Percentiles rank a stretch among this genome's conserved stretches.
Evolutionary conservation across 768 basidiomycete genomes (phyloP).

Genomic region (Botryobasidium botryosum): DNA sequence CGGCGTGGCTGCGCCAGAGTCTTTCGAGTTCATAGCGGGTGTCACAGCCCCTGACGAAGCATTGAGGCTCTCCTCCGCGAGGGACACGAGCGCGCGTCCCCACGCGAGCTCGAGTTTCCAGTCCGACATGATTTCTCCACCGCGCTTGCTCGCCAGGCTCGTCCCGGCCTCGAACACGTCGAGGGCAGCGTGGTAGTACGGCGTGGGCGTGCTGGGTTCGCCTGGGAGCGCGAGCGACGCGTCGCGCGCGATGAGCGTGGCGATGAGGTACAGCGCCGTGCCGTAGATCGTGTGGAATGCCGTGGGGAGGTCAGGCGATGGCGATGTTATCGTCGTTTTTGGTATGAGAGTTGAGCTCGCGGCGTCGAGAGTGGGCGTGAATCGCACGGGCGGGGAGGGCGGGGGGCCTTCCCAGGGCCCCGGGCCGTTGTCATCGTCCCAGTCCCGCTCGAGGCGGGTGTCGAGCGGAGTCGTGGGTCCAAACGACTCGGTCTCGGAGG

Average conservation of each 20-base stretch:
- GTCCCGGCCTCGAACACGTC: constrained; percentile 55
- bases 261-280: constrained; percentile 45
- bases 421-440: too few species aligned
- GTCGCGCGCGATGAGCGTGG: constrained; percentile 39
- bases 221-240: constrained; percentile 33
- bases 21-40: too few species aligned
- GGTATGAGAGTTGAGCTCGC: constrained; percentile 10
- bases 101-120: constrained; percentile 54
- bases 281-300: constrained; percentile 53
- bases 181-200: constrained; percentile 52
- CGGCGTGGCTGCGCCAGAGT: too few species aligned
- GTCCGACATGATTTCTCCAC: constrained; percentile 25
- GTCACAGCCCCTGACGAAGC: not conserved
- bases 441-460: too few species aligned
- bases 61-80: constrained; percentile 36
- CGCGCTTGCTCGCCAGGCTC: constrained; percentile 19
- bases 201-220: constrained; percentile 33
- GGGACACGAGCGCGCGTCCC: constrained; percentile 45
- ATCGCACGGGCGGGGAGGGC: too few species aligned
- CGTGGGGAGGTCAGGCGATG: constrained; percentile 34
- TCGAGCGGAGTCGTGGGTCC: too few species aligned
- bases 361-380: too few species aligned
- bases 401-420: too few species aligned
- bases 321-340: not conserved
- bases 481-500: too few species aligned